Conservation (phyloP, 2,329 filamentous ascomycete species). For the Stachybotrys chlorohalonatus region DNA sequence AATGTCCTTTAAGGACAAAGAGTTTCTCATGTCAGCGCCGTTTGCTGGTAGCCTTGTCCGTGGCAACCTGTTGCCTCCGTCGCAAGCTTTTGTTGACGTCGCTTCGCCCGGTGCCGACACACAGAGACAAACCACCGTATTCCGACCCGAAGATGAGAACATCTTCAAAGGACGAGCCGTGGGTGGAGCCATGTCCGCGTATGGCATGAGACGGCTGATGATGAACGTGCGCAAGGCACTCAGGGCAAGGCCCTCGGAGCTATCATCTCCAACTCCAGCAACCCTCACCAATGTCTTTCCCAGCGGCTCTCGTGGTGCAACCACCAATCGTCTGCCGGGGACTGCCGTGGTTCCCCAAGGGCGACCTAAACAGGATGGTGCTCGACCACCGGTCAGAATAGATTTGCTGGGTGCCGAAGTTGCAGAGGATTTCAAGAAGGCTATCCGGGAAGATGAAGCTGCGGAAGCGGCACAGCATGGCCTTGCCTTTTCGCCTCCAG, state of each 20-base stretch:
- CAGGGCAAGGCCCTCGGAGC: conserved; percentile 46
- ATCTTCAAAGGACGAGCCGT: conserved; percentile 38
- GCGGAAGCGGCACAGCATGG: conserved; percentile 20
- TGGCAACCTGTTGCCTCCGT: conserved; percentile 75
- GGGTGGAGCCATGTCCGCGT: conserved; percentile 54
- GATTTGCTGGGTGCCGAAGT: conserved; percentile 75
- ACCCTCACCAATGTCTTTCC: conserved; percentile 39
- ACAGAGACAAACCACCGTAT: conserved; percentile 46
- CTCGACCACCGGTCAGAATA: conserved; percentile 54
- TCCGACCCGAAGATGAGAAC: conserved; percentile 27
- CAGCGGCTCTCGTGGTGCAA: conserved; percentile 41
- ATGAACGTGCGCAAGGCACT: conserved; percentile 78
- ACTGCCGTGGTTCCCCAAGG: conserved; percentile 52
- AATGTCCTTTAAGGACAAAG: conserved; percentile 41
- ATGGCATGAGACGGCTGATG: conserved; percentile 77
- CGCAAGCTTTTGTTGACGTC: conserved; percentile 69
- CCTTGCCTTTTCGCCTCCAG: conserved; percentile 9
- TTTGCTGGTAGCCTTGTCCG: conserved; percentile 80
- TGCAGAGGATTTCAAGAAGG: conserved; percentile 69
- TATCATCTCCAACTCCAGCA: conserved; percentile 32
- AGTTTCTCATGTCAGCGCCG: conserved; percentile 52
- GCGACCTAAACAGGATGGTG: conserved; percentile 31
- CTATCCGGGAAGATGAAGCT: conserved; percentile 56
- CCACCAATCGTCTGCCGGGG: conserved; percentile 49
- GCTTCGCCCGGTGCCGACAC: conserved; percentile 35